Base-by-base conservation (phyloP, 2,329 filamentous ascomycete species). In the Domatiomyces catenatus region DNA sequence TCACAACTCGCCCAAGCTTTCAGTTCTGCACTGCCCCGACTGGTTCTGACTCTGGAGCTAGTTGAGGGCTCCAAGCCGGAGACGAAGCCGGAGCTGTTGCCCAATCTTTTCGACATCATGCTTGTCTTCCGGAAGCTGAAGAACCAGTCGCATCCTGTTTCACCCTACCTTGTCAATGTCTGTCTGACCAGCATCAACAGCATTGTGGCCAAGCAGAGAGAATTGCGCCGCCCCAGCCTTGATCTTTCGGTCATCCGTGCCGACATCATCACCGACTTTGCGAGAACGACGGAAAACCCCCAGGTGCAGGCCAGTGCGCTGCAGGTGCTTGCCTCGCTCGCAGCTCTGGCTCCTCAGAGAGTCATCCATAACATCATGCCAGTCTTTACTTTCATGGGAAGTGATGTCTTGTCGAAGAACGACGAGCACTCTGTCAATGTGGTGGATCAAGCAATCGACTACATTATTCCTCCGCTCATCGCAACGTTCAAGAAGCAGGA, bases 281-380 rank as follows among this genome's bases (percentile, higher is more conserved):
- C 98, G 44, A 85, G 93, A 62, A 89, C 86, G 54, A 93, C 89
- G 0, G 80, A 86, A 22, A 95, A 85, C 64, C 88, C 89, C 0
- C 87, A 94, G 56, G 88, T 98, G 5, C 93, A 96, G 64, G 95
- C 94, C 62, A 81, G 84, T 5, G 89, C 92, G 3, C 74, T 98
- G 12, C 77, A 96, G 7, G 73, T 98, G 22, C 86, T 96, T 52
- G 88, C 90, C 20, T 84, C 81, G 51, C 74, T 98, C 42, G 90
- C 92, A 19, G 83, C 83, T 42, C 85, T 89, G 58, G 86, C 87
- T 0, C 92, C 93, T 0, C 89, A 94, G 64, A 72, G 94, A 46
- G 86, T 98, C 2, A 75, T 98, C 51, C 90, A 98, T 68, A 95
- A 88, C 59, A 86, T 98, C 49, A 98, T 98, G 92, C 92, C 92